Conservation (phyloP, 2,329 filamentous ascomycete species). For the Botrytis fabae region DNA sequence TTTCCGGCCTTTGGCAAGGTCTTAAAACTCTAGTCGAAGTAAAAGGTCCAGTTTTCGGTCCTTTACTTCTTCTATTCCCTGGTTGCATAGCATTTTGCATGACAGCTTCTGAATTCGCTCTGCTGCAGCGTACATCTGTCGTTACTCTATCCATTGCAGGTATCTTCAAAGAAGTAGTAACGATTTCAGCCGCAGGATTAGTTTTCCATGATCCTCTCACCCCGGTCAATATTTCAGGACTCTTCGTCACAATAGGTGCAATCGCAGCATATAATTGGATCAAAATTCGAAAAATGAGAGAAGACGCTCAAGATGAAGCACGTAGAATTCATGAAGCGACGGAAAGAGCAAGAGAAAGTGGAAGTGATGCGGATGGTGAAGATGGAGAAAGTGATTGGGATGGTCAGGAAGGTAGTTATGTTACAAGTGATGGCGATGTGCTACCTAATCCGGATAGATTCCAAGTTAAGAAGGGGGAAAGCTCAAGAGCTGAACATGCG, state of each 20-base stretch:
- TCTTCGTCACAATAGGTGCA: conserved; percentile 83
- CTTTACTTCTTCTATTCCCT: conserved; percentile 81
- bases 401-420: conserved; percentile 31
- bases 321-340: conserved; percentile 40
- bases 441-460: conserved; percentile 28
- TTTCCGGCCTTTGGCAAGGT: conserved; percentile 65
- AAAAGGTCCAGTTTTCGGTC: conserved; percentile 66
- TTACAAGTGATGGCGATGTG: conserved; percentile 39
- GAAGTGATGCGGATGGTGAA: conserved; percentile 33
- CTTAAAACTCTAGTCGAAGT: conserved; percentile 62
- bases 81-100: conserved; percentile 91
- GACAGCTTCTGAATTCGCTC: conserved; percentile 93
- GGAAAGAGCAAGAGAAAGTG: conserved; percentile 26
- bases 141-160: conserved; percentile 95
- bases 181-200: conserved; percentile 82
- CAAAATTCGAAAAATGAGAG: conserved; percentile 86
- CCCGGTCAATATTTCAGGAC: conserved; percentile 79
- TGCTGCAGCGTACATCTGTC: conserved; percentile 91
- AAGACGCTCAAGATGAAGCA: conserved; percentile 62
- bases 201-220: conserved; percentile 90
- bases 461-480: conserved; percentile 20
- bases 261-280: conserved; percentile 93
- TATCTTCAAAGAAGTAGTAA: conserved; percentile 98
- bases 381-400: conserved; percentile 36
- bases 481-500: conserved; percentile 10